A percentile compares a stretch with the other conserved stretches of the same genome.
phyloP scores from a whole-genome alignment of 768 basidiomycete species.

The Lactarius sp. region DNA sequence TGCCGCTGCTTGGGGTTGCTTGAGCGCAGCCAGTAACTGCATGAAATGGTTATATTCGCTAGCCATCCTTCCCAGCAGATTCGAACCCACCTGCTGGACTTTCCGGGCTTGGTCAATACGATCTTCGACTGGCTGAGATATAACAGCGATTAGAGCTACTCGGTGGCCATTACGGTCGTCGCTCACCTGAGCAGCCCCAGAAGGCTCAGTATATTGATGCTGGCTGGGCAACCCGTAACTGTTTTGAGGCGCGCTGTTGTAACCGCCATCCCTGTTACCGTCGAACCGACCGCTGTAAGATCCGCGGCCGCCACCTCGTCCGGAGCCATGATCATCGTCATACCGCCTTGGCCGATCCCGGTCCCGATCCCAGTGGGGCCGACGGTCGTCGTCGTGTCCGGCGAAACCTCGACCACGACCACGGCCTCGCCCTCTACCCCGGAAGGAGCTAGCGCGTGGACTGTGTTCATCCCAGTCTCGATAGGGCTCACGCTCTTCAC shows the following conservation, averaged over 20 bases:
- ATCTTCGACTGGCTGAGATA: slow-evolving; percentile 53
- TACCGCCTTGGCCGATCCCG: slow-evolving; percentile 26
- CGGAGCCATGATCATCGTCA: slow-evolving; percentile 35
- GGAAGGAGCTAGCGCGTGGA: slow-evolving; percentile 29
- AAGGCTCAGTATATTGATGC: slow-evolving; percentile 31
- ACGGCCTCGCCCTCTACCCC: slow-evolving; percentile 29
- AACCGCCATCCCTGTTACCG: slow-evolving; percentile 27
- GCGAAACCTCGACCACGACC: slow-evolving; percentile 29
- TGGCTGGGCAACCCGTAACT: slow-evolving; percentile 32
- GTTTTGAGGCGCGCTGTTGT: slow-evolving; percentile 22
- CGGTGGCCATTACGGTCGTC: neutral
- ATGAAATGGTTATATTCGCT: slow-evolving; percentile 6
- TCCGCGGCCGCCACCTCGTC: slow-evolving; percentile 34
- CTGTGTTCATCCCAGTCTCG: slow-evolving; percentile 28
- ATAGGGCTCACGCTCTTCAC: slow-evolving; percentile 33
- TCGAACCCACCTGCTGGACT: slow-evolving; percentile 60
- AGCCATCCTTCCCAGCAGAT: neutral
- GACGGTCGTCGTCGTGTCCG: slow-evolving; percentile 24
- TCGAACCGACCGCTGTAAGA: slow-evolving; percentile 36
- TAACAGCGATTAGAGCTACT: neutral
- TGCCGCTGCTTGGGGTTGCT: slow-evolving; percentile 52
- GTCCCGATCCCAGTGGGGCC: slow-evolving; percentile 23
- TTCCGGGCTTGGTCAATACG: slow-evolving; percentile 83
- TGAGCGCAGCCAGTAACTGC: slow-evolving; percentile 70
- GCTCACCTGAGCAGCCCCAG: slow-evolving; percentile 32